A percentile compares a stretch with the other conserved stretches of the same genome.
phyloP scores from a whole-genome alignment of 164 flowering plant species.

The Stephania cephalantha region DNA sequence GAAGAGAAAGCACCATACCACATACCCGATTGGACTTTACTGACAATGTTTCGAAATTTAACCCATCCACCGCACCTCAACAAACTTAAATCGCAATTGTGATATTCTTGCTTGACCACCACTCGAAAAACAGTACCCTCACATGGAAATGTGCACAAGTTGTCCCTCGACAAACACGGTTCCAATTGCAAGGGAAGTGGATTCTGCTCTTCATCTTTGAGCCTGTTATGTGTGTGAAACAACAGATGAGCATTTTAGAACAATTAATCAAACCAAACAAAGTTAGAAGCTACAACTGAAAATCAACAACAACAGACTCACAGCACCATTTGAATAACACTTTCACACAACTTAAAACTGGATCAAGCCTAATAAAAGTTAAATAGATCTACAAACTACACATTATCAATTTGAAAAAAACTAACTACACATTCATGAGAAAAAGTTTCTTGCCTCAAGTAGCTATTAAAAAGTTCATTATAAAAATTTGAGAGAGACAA shows the following conservation, averaged over 20 bases:
- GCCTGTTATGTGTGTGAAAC: slow-evolving; percentile 27
- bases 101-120: slow-evolving; percentile 22
- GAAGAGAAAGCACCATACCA: slow-evolving; percentile 51
- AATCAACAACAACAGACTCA: not conserved
- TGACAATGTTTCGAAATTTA: slow-evolving; percentile 36
- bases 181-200: slow-evolving; percentile 43
- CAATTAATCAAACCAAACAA: not conserved
- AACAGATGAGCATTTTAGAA: not conserved
- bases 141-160: slow-evolving; percentile 49
- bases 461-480: no score
- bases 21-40: slow-evolving; percentile 37
- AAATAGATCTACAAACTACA: not conserved
- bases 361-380: not conserved
- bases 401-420: not conserved
- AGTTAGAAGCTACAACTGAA: not conserved
- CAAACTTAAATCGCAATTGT: slow-evolving; percentile 28
- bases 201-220: slow-evolving; percentile 39
- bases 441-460: no score
- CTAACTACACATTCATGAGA: no score
- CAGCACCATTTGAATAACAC: not conserved
- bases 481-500: no score
- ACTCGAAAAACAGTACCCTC: slow-evolving; percentile 72
- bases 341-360: not conserved
- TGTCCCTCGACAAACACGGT: slow-evolving; percentile 42
- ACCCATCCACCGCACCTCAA: slow-evolving; percentile 54